Percentiles rank a stretch among this genome's conserved stretches.
phyloP scores from a whole-genome alignment of 371 early-diverging fungal genomes.

The Entomophthora muscae region DNA sequence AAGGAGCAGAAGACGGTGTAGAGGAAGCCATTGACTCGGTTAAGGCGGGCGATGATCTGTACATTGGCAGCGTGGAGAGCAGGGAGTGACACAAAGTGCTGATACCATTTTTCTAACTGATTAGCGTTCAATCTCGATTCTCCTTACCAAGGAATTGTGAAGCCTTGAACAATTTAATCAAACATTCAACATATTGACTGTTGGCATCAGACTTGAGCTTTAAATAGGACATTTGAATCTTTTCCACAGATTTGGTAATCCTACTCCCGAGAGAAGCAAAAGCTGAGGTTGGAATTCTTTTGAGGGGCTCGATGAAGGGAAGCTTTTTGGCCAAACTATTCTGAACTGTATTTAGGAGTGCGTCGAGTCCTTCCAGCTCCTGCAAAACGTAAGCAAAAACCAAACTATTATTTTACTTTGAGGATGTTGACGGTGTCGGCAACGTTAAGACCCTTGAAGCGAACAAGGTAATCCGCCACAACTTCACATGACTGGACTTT shows the following conservation, averaged over 20 bases:
- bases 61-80: conserved; percentile 7
- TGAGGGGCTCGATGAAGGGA: conserved; percentile 17
- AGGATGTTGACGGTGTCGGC: background rate
- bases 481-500: conserved; percentile 8
- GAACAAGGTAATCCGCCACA: conserved; percentile 3
- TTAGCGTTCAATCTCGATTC: background rate
- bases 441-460: conserved; percentile 1
- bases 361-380: conserved; percentile 16
- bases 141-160: conserved; percentile 12
- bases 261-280: conserved; percentile 8
- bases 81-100: conserved; percentile 1
- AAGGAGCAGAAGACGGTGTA: conserved; percentile 17
- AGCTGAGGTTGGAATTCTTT: background rate
- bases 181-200: conserved; percentile 14
- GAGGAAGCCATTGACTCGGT: conserved; percentile 16
- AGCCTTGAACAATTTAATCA: conserved; percentile 16
- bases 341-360: conserved; percentile 15
- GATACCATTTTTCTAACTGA: conserved; percentile 7
- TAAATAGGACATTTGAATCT: conserved; percentile 10
- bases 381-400: conserved; percentile 7
- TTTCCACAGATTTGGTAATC: conserved; percentile 18
- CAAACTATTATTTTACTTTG: background rate
- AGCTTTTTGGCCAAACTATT: conserved; percentile 17
- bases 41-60: conserved; percentile 14
- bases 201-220: conserved; percentile 15